Conservation (phyloP, 495 filamentous ascomycete genomes). For the Alectoria sarmentosa region DNA sequence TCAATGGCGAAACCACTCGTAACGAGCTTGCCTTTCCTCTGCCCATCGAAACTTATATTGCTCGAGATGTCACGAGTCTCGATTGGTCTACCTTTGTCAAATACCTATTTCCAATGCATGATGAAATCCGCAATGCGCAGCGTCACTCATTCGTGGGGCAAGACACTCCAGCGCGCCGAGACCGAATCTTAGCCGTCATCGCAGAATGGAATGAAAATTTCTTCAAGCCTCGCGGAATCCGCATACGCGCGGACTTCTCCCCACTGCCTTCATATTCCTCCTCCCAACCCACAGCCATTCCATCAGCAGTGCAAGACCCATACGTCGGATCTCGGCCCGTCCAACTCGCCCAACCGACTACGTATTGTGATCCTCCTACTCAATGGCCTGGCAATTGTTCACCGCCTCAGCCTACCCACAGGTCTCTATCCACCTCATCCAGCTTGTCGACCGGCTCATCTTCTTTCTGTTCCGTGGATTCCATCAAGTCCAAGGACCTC, state of each 20-base stretch:
- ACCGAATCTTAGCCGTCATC: slow-evolving; percentile 39
- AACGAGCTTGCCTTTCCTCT: slow-evolving; percentile 43
- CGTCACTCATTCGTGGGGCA: slow-evolving; percentile 23
- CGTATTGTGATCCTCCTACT: background rate
- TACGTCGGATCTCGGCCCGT: slow-evolving; percentile 3
- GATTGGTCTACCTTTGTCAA: slow-evolving; percentile 48
- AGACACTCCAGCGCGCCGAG: slow-evolving; percentile 29
- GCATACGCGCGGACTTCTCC: slow-evolving; percentile 25
- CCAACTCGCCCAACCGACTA: background rate
- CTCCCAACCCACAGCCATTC: slow-evolving; percentile 25
- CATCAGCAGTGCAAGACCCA: background rate
- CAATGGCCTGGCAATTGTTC: background rate
- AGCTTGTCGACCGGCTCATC: slow-evolving; percentile 31
- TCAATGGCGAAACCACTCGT: slow-evolving; percentile 39
- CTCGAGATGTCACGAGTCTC: slow-evolving; percentile 37
- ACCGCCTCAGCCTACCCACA: background rate
- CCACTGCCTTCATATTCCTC: slow-evolving; percentile 27
- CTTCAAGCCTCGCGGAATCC: slow-evolving; percentile 38
- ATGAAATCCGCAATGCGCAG: slow-evolving; percentile 32
- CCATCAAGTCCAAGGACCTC: slow-evolving; percentile 21
- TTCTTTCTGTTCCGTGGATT: slow-evolving; percentile 20
- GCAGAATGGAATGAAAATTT: slow-evolving; percentile 49
- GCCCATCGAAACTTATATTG: slow-evolving; percentile 37
- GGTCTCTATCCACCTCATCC: slow-evolving; percentile 27
- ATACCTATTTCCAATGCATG: slow-evolving; percentile 41